Conservation (phyloP, 2,329 filamentous ascomycete species). For the Pseudogymnoascus sp. region DNA sequence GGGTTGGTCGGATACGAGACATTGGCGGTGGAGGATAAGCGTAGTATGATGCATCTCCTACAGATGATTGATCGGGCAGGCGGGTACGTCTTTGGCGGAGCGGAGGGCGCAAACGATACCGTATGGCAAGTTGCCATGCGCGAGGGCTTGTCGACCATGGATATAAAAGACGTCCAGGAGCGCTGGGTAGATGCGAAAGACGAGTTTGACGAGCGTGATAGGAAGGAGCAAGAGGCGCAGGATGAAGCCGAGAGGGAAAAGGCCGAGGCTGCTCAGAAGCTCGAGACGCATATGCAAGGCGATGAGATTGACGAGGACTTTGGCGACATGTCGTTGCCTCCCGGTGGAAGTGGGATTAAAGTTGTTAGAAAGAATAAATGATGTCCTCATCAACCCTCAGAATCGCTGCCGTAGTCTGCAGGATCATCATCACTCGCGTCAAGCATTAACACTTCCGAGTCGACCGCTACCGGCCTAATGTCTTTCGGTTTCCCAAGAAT, state of each 20-base stretch:
- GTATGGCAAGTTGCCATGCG: constrained; percentile 97
- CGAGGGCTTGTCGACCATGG: constrained; percentile 64
- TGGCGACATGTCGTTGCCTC: constrained; percentile 42
- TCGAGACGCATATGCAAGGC: constrained; percentile 19
- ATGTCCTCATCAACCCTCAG: constrained; percentile 34
- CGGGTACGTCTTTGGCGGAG: constrained; percentile 85
- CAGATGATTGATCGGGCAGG: constrained; percentile 85
- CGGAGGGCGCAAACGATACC: constrained; percentile 87
- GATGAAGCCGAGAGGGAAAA: constrained; percentile 33
- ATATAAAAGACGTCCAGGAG: constrained; percentile 86
- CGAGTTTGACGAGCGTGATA: constrained; percentile 75
- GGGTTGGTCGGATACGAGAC: constrained; percentile 88
- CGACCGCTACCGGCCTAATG: constrained; percentile 20
- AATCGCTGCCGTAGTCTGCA: constrained; percentile 41
- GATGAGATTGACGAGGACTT: constrained; percentile 42
- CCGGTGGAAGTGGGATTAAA: constrained; percentile 60
- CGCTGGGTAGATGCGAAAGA: constrained; percentile 90
- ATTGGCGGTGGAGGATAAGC: constrained; percentile 91
- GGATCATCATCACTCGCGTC: constrained; percentile 42
- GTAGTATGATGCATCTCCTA: constrained; percentile 89
- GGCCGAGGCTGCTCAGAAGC: constrained; percentile 25
- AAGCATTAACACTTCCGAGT: constrained; percentile 38
- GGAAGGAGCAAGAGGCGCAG: constrained; percentile 68
- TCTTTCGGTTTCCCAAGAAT: constrained; percentile 32
- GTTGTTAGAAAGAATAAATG: constrained; percentile 58